phyloP scores from a whole-genome alignment of 306 rosid species.

The Malus sieversii region DNA sequence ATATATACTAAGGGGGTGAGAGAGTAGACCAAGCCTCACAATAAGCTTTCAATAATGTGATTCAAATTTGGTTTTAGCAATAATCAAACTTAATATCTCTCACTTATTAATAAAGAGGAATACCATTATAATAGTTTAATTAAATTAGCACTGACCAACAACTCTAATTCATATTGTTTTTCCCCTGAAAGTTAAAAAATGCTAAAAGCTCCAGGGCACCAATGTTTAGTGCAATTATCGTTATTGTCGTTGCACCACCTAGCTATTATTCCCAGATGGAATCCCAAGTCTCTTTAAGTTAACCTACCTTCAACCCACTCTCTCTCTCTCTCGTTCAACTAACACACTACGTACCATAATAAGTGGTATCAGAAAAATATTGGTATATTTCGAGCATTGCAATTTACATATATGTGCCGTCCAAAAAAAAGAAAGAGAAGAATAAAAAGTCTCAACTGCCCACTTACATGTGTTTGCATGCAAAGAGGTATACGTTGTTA shows the following conservation, averaged over 20 bases:
- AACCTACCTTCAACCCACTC: conserved; percentile 21
- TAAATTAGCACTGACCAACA: not conserved
- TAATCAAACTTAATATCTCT: no score
- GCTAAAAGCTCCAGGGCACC: not conserved
- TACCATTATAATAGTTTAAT: no score
- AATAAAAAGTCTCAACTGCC: not conserved
- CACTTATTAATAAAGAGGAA: no score
- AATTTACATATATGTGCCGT: not conserved
- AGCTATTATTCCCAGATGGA: not conserved
- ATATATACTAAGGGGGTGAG: no score
- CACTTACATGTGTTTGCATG: not conserved
- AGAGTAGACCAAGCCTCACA: no score
- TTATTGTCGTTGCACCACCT: conserved; percentile 18
- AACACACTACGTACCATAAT: conserved; percentile 1
- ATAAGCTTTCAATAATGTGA: no score
- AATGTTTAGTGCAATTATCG: not conserved
- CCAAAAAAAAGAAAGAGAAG: conserved; percentile 14
- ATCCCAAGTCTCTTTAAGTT: conserved; percentile 13
- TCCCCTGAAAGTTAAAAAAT: not conserved
- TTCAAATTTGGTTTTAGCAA: no score
- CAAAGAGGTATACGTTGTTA: not conserved
- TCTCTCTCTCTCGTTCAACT: conserved; percentile 17
- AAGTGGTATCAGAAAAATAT: conserved; percentile 11
- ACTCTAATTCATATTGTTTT: not conserved
- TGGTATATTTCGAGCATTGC: not conserved